These are phyloP conservation scores for Plasmodium reichenowi DNA, from an alignment of 169 alveolate species.

Conservation along the genomic window DNA sequence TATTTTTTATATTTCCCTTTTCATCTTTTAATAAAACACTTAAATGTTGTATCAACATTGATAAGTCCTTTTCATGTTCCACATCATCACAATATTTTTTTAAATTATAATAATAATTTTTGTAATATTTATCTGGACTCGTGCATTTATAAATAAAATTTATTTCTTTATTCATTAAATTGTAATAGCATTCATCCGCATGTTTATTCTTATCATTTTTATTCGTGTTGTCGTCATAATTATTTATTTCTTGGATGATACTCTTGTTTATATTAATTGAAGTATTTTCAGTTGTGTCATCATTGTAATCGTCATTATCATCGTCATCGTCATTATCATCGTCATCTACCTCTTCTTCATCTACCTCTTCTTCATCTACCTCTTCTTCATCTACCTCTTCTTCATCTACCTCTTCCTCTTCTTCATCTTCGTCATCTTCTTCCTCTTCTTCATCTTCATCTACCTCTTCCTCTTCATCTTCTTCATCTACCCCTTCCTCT, in stretches of 20 bases:
- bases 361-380: not conserved
- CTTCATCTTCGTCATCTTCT: not conserved
- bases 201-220: not conserved
- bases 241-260: too few species aligned
- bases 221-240: too few species aligned
- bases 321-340: not conserved
- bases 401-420: not conserved
- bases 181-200: slow-evolving; percentile 20
- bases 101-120: slow-evolving; percentile 14
- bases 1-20: not conserved
- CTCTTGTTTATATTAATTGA: too few species aligned
- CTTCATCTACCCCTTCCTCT: not conserved
- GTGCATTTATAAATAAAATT: slow-evolving; percentile 44
- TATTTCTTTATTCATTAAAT: slow-evolving; percentile 35
- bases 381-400: not conserved
- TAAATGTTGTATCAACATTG: not conserved
- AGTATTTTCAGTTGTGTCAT: too few species aligned
- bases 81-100: not conserved
- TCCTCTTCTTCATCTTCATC: not conserved
- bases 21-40: not conserved
- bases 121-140: slow-evolving; percentile 36
- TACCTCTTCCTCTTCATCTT: not conserved
- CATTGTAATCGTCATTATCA: not conserved
- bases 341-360: not conserved
- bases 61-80: slow-evolving; percentile 15